Evolutionary conservation across 2,329 filamentous ascomycete species (phyloP).

Genomic region (Fusarium setosum): DNA sequence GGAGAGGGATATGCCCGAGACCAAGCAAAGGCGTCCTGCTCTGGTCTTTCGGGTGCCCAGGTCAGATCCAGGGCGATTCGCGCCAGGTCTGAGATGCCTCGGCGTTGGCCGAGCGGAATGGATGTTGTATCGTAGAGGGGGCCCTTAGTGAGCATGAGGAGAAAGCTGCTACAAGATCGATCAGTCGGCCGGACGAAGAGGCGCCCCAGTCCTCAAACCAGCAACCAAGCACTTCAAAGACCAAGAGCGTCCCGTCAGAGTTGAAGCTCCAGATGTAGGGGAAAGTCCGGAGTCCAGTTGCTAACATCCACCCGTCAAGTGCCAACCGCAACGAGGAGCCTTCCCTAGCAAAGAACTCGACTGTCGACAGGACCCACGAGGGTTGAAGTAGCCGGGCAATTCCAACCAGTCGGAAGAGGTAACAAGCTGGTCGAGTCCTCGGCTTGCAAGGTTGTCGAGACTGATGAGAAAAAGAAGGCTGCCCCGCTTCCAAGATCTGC

Average conservation of each 20-base stretch:
- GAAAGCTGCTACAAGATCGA: conserved; percentile 38
- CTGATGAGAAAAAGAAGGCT: conserved; percentile 24
- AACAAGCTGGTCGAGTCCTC: conserved; percentile 11
- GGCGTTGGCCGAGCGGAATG: conserved; percentile 67
- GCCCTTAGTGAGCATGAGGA: conserved; percentile 66
- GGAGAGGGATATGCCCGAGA: conserved; percentile 75
- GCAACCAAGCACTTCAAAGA: conserved; percentile 5
- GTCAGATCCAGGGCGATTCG: conserved; percentile 61
- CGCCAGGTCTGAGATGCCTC: conserved; percentile 66
- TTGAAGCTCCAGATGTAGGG: conserved; percentile 10
- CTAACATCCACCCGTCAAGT: conserved; percentile 7
- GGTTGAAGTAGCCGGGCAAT: conserved; percentile 4
- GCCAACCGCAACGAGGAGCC: background rate
- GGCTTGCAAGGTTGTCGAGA: conserved; percentile 24
- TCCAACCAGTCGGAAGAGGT: conserved; percentile 12
- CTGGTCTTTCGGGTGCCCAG: conserved; percentile 62
- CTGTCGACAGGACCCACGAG: background rate
- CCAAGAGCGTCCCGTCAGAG: background rate
- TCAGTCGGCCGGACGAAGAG: conserved; percentile 32
- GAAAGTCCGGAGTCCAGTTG: conserved; percentile 3
- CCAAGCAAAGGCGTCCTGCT: conserved; percentile 64
- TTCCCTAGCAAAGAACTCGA: background rate
- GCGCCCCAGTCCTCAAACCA: conserved; percentile 23
- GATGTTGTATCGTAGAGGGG: conserved; percentile 55
- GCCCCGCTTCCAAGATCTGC: conserved; percentile 39